Conservation (phyloP, 1,139 yeast species). For the Saccharomyces hybrid region DNA sequence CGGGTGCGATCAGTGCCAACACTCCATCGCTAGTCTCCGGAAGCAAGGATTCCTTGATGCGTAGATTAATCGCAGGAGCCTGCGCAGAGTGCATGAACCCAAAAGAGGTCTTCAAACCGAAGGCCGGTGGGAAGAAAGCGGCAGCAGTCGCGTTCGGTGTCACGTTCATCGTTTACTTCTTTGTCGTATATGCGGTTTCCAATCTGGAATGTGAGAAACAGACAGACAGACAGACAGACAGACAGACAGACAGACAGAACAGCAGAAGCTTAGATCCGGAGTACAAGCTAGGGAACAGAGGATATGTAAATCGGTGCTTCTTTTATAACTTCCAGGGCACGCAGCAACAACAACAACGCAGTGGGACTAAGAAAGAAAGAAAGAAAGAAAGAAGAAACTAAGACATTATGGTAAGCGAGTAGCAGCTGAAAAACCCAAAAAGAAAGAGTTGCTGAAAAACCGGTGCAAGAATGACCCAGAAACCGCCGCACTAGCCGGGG, state of each 20-base stretch:
- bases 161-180: neutral
- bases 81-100: slow-evolving; percentile 18
- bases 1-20: slow-evolving; percentile 65
- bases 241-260: neutral
- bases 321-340: neutral
- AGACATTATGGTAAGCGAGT: too few species aligned
- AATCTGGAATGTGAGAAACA: neutral
- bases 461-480: neutral
- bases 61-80: slow-evolving; percentile 13
- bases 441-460: neutral
- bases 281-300: neutral
- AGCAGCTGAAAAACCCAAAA: neutral
- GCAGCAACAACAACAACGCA: neutral
- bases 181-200: neutral
- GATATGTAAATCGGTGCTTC: neutral
- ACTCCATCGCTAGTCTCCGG: slow-evolving; percentile 46
- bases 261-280: neutral
- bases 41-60: slow-evolving; percentile 11
- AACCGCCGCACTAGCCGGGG: neutral
- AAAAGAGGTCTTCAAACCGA: slow-evolving; percentile 11
- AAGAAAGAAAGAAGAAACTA: too few species aligned
- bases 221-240: neutral
- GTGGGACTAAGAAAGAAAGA: neutral
- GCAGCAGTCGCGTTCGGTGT: slow-evolving; percentile 1
- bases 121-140: slow-evolving; percentile 7